Conservation (phyloP, 345 rosid species). For the Aquilaria yunnanensis region DNA sequence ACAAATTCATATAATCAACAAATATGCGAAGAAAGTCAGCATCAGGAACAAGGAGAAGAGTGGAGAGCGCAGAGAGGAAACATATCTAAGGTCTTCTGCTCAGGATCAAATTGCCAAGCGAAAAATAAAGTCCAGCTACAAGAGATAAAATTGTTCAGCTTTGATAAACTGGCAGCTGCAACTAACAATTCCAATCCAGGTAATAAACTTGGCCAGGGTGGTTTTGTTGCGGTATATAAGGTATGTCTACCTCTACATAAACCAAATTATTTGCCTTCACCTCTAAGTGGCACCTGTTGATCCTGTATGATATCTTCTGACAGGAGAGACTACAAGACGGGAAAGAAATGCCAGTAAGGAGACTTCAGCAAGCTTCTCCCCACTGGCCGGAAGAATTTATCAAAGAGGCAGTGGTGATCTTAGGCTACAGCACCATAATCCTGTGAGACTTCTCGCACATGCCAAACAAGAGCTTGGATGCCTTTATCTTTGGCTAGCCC, state of each 20-base stretch:
- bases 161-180: background rate
- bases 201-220: conserved; percentile 2
- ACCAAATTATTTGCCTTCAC: background rate
- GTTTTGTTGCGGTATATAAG: background rate
- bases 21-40: too few relatives aligned
- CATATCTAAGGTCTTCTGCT: too few relatives aligned
- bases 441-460: background rate
- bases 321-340: conserved; percentile 3
- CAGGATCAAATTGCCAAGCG: background rate
- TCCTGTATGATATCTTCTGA: too few relatives aligned
- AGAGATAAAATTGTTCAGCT: too few relatives aligned
- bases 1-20: too few relatives aligned
- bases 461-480: background rate
- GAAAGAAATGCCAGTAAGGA: background rate
- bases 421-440: conserved; percentile 2
- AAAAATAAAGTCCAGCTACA: background rate
- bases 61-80: too few relatives aligned
- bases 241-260: background rate
- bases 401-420: conserved; percentile 3
- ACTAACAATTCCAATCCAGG: background rate
- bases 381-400: conserved; percentile 3
- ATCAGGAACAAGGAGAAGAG: too few relatives aligned
- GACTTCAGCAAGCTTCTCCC: background rate
- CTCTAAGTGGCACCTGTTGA: too few relatives aligned
- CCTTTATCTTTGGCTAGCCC: background rate